Evolutionary conservation across 257 asterid species (phyloP), one percentile per base, ranked within the genome.

Genomic region (Thymus quinquecostatus): DNA sequence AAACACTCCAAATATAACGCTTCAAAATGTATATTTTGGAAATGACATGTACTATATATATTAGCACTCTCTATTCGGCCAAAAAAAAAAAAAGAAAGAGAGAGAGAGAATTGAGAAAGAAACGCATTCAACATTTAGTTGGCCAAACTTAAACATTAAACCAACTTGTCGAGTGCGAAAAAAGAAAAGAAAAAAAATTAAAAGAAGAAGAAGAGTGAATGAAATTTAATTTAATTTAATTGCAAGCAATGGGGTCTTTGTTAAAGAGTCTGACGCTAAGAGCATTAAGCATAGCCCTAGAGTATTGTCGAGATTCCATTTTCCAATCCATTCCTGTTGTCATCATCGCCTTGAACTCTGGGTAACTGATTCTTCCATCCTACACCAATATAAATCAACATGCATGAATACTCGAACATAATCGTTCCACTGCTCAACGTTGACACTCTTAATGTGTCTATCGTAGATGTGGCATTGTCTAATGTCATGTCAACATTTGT

Each of bases 311-410:
- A 34, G 97, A 92, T 14, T 87, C 87, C 98, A 90, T 90, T 84
- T 84, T 92, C 97, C 97, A 92, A 69, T 92, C 97, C 78, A 77
- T 82, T 9, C 97, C 98, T 4, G 87, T 86, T 34, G 88, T 84
- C 98, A 92, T 92, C 98, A 92, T 90, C 4, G 87, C 92, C 77
- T 88, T 83, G 82, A 92, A 92, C 78, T 92, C 97, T 3, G 77
- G 71, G 34, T 75, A 92, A 66, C 97, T 90, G 30, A 92, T 92
- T 13, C 91, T 74, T 44, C 98, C 98, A 45, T 92, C 98, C 98
- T 91, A 34, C 21, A 21, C 21, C 21, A 30, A 51, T 34, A 2
- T 34, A 34, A 34, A 34, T 34, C 4, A 1, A 34, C 21, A 21
- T 21, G 21, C 21, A 21, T 21, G 21, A 21, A 21, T 21, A 21